phyloP scores from a whole-genome alignment of 2,329 filamentous ascomycete genomes.

The Chaetomiaceae sp. region DNA sequence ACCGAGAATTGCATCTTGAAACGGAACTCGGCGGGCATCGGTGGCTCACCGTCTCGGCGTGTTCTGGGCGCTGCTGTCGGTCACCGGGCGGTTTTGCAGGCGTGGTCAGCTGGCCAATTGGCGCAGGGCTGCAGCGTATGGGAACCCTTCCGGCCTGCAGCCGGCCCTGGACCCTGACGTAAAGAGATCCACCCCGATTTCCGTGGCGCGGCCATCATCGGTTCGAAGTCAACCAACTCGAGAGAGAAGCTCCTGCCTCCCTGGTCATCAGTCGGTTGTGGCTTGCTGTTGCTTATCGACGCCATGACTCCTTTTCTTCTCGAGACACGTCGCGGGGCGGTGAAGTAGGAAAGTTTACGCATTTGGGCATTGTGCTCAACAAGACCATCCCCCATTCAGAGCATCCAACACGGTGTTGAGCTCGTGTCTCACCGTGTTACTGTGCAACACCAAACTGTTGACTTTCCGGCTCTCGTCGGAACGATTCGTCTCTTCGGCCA shows the following conservation, averaged over 20 bases:
- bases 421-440: background rate
- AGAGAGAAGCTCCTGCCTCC: conserved; percentile 1
- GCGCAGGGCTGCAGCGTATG: conserved; percentile 9
- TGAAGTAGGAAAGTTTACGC: background rate
- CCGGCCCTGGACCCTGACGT: conserved; percentile 16
- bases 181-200: conserved; percentile 15
- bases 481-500: background rate
- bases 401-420: background rate
- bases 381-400: background rate
- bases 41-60: background rate
- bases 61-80: background rate
- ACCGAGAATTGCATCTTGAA: background rate
- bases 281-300: background rate
- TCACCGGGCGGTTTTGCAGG: background rate
- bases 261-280: conserved; percentile 1
- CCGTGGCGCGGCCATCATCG: conserved; percentile 18
- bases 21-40: conserved; percentile 14
- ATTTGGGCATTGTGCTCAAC: too few species aligned
- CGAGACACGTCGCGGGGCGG: background rate
- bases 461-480: background rate
- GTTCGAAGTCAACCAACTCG: background rate
- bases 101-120: conserved; percentile 17
- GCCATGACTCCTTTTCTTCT: conserved; percentile 5
- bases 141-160: conserved; percentile 15
- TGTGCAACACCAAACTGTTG: background rate